Evolutionary conservation across 225 moss, liverwort and hornwort species (phyloP), one percentile per base, ranked within the genome.

Genomic region (Straminergon stramineum): DNA sequence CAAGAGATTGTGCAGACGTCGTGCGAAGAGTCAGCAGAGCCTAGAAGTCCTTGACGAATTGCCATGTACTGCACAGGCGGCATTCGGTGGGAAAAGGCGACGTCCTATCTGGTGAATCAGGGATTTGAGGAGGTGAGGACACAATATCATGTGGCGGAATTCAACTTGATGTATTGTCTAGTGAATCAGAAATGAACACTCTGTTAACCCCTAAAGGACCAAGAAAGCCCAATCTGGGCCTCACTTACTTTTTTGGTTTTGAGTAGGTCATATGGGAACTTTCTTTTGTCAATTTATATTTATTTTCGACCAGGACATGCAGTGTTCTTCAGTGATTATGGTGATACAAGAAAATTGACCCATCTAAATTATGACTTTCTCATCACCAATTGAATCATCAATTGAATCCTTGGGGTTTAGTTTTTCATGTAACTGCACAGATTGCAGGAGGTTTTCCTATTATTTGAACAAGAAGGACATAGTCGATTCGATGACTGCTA

Each of bases 41-140:
- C 79, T 55, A 70, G 88, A 76, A 90, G 79, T 90, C 94, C 92
- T 9, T 91, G 88, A 61, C 95, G 94, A 69, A 96, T 99, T 90
- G 99, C 99, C 24, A 97, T 99, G 99, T 99, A 99, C 85, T 99
- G 99, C 91, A 99, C 99, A 28, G 99, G 99, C 28, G 99, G 99
- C 22, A 99, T 97, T 82, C 95, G 99, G 39, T 99, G 99, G 89
- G 99, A 97, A 82, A 99, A 99, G 90, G 97, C 97, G 22, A 97
- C 97, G 28, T 97, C 99, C 4, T 96, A 93, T 81, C 83, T 97
- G 32, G 81, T 99, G 24, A 92, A 92, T 57, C 94, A 95, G 82
- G 97, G 99, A 11, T 97, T 96, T 91, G 91, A 94, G 26, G 96
- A 99, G 97, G 97, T 96, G 89, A 79, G 85, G 51, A 53, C 79